These are phyloP conservation scores for Saitozyma podzolica DNA, from an alignment of 768 basidiomycete genomes.

Conservation along the genomic window DNA sequence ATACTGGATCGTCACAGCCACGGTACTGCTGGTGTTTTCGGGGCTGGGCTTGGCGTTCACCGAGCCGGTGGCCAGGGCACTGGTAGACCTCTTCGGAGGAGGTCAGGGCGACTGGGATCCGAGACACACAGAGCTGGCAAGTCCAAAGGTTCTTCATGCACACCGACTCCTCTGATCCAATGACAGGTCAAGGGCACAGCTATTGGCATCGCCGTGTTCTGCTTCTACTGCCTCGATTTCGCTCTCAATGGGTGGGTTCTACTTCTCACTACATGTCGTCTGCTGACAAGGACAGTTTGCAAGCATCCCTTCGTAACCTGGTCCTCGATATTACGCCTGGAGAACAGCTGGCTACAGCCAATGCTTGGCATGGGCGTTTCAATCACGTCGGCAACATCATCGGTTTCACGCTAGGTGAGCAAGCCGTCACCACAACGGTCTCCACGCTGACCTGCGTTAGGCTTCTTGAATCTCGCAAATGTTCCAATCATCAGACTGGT, in stretches of 20 bases:
- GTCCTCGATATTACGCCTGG: constrained; percentile 86
- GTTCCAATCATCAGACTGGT: constrained; percentile 75
- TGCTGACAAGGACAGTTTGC: constrained; percentile 21
- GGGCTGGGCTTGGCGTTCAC: constrained; percentile 83
- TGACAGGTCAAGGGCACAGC: constrained; percentile 66
- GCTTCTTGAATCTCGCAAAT: constrained; percentile 81
- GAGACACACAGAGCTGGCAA: constrained; percentile 63
- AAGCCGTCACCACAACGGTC: constrained; percentile 22
- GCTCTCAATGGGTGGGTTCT: constrained; percentile 75
- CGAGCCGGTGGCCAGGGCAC: constrained; percentile 65
- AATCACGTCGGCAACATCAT: constrained; percentile 94
- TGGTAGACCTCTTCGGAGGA: constrained; percentile 74
- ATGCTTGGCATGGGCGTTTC: constrained; percentile 98
- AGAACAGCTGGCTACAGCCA: constrained; percentile 84
- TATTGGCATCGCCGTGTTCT: constrained; percentile 80
- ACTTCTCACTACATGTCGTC: background rate
- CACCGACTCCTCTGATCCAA: background rate
- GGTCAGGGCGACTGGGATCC: constrained; percentile 89
- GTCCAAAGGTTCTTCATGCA: background rate
- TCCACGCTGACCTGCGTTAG: constrained; percentile 51
- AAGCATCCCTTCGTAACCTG: constrained; percentile 90
- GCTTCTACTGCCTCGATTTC: constrained; percentile 94
- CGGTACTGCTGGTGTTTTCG: constrained; percentile 72
- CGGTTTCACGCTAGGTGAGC: constrained; percentile 81
- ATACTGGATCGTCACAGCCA: constrained; percentile 90